A percentile compares a stretch with the other conserved stretches of the same genome.
These are phyloP conservation scores for Schizochytrium sp. DNA, from an alignment of 108 stramenopile genomes.

Conservation along the genomic window DNA sequence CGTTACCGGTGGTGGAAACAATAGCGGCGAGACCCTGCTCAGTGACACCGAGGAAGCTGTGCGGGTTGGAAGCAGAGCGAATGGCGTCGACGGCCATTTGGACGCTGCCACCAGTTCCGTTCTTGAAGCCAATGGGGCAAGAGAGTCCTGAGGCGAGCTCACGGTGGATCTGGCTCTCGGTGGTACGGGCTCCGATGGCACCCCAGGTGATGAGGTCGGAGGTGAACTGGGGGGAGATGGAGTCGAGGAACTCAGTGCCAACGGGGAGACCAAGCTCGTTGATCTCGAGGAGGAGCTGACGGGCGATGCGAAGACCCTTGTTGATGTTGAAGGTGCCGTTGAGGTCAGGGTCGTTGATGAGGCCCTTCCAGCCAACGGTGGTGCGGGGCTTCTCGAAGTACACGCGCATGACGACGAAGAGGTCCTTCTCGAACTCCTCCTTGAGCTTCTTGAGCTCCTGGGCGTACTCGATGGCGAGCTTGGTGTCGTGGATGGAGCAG, in stretches of 20 bases:
- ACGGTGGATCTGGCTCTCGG: constrained; percentile 58
- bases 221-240: constrained; percentile 50
- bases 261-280: constrained; percentile 48
- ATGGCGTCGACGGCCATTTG: constrained; percentile 54
- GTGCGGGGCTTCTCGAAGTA: constrained; percentile 59
- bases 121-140: constrained; percentile 61
- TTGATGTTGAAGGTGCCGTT: constrained; percentile 56
- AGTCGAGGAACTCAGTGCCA: constrained; percentile 45
- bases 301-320: constrained; percentile 49
- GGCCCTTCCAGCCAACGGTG: constrained; percentile 60
- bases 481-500: constrained; percentile 55
- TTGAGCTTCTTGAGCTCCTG: constrained; percentile 35
- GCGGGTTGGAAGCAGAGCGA: constrained; percentile 38
- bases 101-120: constrained; percentile 56
- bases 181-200: constrained; percentile 54
- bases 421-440: constrained; percentile 44
- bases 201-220: constrained; percentile 55
- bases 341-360: constrained; percentile 58
- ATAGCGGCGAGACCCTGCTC: constrained; percentile 59
- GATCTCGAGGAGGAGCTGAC: constrained; percentile 33
- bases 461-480: constrained; percentile 53
- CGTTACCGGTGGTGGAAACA: constrained; percentile 43
- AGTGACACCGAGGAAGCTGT: constrained; percentile 53
- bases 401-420: constrained; percentile 58
- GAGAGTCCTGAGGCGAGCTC: constrained; percentile 56